Conservation (phyloP, 2,329 filamentous ascomycete species). For the Apiospora sp. region DNA sequence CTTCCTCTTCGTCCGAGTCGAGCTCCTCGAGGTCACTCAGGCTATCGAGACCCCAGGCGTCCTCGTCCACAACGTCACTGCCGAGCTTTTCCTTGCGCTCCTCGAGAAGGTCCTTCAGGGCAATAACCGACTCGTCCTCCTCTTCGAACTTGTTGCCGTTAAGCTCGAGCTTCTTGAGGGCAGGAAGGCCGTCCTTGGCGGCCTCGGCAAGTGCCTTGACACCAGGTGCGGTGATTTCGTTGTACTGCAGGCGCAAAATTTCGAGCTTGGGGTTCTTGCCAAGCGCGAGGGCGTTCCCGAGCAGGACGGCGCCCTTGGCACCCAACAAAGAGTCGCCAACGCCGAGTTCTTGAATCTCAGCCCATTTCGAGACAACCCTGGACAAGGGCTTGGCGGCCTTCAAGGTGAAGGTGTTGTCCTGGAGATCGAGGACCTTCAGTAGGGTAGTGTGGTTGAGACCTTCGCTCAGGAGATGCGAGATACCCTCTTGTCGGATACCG, state of each 20-base stretch:
- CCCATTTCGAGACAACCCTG: conserved; percentile 77
- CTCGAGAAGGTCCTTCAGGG: conserved; percentile 75
- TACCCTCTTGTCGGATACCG: conserved; percentile 93
- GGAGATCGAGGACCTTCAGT: conserved; percentile 84
- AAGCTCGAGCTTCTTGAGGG: conserved; percentile 85
- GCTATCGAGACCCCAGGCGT: conserved; percentile 85
- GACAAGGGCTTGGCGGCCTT: conserved; percentile 81
- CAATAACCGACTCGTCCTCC: conserved; percentile 76
- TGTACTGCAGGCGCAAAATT: conserved; percentile 86
- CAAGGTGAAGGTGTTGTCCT: conserved; percentile 96
- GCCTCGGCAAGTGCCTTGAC: conserved; percentile 76
- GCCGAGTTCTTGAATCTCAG: conserved; percentile 80
- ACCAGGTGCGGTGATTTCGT: conserved; percentile 85
- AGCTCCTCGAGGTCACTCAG: conserved; percentile 85
- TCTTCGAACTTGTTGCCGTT: conserved; percentile 96
- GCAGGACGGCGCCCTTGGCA: conserved; percentile 75
- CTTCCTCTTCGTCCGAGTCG: conserved; percentile 72
- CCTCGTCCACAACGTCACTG: conserved; percentile 74
- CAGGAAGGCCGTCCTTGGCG: conserved; percentile 72
- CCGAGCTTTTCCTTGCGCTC: conserved; percentile 78
- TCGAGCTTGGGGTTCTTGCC: conserved; percentile 83
- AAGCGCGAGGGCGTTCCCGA: conserved; percentile 76
- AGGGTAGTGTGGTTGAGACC: conserved; percentile 76
- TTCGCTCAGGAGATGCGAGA: conserved; percentile 79
- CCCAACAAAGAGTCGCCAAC: conserved; percentile 88